phyloP scores from a whole-genome alignment of 257 asterid species.

The Solanum medicagineum region DNA sequence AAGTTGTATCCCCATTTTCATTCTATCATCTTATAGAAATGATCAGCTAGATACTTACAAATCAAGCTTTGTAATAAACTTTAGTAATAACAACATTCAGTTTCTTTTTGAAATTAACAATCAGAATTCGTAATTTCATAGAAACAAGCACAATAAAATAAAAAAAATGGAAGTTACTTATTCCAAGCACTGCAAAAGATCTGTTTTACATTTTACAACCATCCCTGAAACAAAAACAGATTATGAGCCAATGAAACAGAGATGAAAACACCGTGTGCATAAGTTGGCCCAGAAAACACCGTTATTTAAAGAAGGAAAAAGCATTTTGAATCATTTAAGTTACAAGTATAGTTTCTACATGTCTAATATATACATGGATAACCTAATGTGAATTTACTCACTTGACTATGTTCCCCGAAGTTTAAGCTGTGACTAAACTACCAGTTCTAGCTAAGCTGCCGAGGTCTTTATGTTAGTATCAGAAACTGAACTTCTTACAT shows the following conservation, averaged over 20 bases:
- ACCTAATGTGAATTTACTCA: not conserved
- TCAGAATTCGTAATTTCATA: too few relatives aligned
- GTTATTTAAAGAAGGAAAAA: not conserved
- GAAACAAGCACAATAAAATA: too few relatives aligned
- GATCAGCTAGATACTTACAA: not conserved
- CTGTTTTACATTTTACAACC: too few relatives aligned
- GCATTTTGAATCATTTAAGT: not conserved
- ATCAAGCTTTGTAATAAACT: not conserved
- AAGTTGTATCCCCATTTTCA: not conserved
- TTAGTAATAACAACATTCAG: not conserved
- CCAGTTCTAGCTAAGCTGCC: not conserved
- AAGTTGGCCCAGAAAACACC: not conserved
- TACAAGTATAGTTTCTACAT: not conserved
- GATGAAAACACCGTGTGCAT: not conserved
- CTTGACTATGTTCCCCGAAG: not conserved
- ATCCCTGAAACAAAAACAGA: too few relatives aligned
- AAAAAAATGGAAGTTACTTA: too few relatives aligned
- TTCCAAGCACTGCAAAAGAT: too few relatives aligned
- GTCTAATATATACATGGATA: not conserved
- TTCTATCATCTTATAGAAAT: not conserved
- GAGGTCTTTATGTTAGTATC: not conserved
- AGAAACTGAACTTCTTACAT: constrained; percentile 4
- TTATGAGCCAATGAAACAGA: too few relatives aligned
- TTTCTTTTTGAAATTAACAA: too few relatives aligned
- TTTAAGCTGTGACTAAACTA: not conserved